phyloP scores from a whole-genome alignment of 768 basidiomycete genomes.

The Goffeauzyma gilvescens region DNA sequence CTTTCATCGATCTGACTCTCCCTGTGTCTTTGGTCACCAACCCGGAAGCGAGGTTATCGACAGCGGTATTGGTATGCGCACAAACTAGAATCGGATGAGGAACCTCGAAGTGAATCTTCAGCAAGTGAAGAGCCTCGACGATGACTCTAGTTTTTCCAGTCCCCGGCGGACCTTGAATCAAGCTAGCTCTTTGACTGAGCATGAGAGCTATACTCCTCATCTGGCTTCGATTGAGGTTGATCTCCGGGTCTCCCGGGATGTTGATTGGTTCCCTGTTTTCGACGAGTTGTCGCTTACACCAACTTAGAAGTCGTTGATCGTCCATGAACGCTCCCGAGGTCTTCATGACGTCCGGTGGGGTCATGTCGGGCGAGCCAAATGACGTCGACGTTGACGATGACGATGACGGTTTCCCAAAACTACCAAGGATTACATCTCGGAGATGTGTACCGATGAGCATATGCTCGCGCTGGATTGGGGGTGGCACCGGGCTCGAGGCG shows the following conservation, averaged over 20 bases:
- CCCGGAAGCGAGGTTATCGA: constrained; percentile 69
- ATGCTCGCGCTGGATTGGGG: constrained; percentile 10
- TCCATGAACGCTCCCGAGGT: constrained; percentile 42
- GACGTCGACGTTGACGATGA: constrained; percentile 13
- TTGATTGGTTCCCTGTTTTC: constrained; percentile 39
- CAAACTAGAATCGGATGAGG: constrained; percentile 73
- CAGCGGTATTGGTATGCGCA: constrained; percentile 82
- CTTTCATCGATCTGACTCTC: constrained; percentile 36
- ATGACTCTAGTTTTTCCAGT: constrained; percentile 71
- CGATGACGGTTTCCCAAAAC: constrained; percentile 32
- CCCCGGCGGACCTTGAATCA: constrained; percentile 51
- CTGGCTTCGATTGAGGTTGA: constrained; percentile 60
- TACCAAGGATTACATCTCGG: constrained; percentile 49
- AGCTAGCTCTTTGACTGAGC: constrained; percentile 56
- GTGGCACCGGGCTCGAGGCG: neutral
- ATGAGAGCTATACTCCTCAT: constrained; percentile 65
- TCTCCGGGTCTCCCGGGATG: constrained; percentile 58
- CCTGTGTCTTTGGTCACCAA: constrained; percentile 39
- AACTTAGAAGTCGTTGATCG: constrained; percentile 60
- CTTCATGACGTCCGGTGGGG: constrained; percentile 1
- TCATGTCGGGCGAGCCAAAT: constrained; percentile 8
- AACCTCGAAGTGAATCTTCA: constrained; percentile 66
- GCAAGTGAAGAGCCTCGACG: constrained; percentile 58
- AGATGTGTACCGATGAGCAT: constrained; percentile 54
- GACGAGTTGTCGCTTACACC: constrained; percentile 51